Percentiles rank a stretch among this genome's conserved stretches.
Conservation (phyloP, 305 asterid species). For the Rubia balearica region DNA sequence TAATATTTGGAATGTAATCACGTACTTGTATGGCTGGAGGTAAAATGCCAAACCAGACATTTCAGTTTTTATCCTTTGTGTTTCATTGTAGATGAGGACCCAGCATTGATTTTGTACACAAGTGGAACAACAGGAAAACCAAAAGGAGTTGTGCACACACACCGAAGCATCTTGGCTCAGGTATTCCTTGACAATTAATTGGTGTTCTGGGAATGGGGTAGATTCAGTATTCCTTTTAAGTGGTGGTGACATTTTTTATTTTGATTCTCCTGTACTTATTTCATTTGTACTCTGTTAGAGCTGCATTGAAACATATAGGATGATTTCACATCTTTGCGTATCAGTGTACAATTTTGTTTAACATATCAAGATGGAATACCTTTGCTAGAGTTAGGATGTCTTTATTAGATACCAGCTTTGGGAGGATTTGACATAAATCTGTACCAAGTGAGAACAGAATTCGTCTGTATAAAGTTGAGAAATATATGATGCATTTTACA, state of each 20-base stretch:
- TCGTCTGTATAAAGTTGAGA: background rate
- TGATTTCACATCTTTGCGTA: background rate
- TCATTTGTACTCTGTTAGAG: background rate
- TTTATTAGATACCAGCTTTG: background rate
- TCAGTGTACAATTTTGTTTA: background rate
- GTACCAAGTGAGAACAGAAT: background rate
- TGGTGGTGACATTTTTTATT: background rate
- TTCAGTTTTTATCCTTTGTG: conserved; percentile 20
- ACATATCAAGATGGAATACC: background rate
- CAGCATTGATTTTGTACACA: conserved; percentile 85
- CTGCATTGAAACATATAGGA: background rate
- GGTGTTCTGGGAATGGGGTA: background rate
- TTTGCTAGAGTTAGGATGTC: background rate
- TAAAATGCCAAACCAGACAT: conserved; percentile 1
- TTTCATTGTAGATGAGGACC: conserved; percentile 51
- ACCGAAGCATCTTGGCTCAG: conserved; percentile 81
- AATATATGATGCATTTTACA: background rate
- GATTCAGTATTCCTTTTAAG: background rate
- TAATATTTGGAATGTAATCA: conserved; percentile 11
- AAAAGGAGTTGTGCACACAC: conserved; percentile 97
- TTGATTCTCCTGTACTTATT: background rate
- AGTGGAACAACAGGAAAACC: conserved; percentile 99
- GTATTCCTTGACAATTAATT: conserved; percentile 24
- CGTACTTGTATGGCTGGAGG: conserved; percentile 1
- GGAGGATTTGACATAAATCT: background rate